Base-by-base conservation (phyloP, 805 yeast genomes). In the Blastobotrys peoriensis region DNA sequence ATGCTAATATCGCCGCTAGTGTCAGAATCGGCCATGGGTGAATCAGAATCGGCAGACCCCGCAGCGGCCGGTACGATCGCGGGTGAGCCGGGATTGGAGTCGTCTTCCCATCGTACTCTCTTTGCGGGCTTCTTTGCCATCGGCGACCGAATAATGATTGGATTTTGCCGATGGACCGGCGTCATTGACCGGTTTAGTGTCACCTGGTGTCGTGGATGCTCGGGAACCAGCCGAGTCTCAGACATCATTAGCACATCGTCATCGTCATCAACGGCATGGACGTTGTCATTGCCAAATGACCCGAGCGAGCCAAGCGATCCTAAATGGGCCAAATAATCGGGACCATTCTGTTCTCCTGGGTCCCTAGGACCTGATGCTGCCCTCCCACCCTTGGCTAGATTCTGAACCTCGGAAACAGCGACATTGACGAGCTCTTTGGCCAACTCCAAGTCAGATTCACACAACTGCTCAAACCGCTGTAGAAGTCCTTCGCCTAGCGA, bases 71-170 rank as follows among this genome's bases (percentile, higher is more conserved):
- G 25, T 2, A 34, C 16, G 20, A 28, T 15, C 18, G 16, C 10
- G 4, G 17, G 21, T 5, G 25, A 21, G 4, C 22, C 21, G 15
- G 25, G 13, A 9, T 38, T 22, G 33, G 33, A 16, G 28, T 33
- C 55, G 36, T 55, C 60, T 22, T 52, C 53, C 60, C 60, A 56
- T 37, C 59, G 40, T 4, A 56, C 60, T 34, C 55, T 43, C 33
- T 56, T 56, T 6, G 53, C 36, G 2, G 48, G 38, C 40, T 50
- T 54, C 37, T 44, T 48, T 25, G 47, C 41, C 23, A 27, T 23
- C 2, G 55, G 53, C 4, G 51, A 47, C 1, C 44, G 30, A 20
- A 40, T 42, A 17, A 45, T 36, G 4, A 46, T 37, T 19, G 53
- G 28, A 22, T 23, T 38, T 9, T 46, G 36, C 36, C 44, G 36